A percentile compares a stretch with the other conserved stretches of the same genome.
Conservation (phyloP, 208 protist genomes). For the Novymonas esmeraldas region DNA sequence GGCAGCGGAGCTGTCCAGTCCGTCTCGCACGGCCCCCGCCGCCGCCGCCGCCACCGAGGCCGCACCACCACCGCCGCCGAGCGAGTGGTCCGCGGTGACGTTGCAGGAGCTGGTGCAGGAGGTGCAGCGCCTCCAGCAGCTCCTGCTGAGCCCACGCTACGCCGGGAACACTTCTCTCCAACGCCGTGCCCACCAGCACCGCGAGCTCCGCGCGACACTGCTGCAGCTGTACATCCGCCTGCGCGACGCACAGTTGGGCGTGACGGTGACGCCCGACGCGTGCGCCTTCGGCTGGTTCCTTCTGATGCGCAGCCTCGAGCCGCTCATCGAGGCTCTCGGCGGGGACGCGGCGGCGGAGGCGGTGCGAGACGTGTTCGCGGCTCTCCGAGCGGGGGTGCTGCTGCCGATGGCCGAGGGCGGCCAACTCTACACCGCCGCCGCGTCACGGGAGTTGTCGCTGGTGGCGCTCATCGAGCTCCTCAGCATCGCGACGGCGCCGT, state of each 20-base stretch:
- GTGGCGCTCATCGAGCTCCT: conserved; percentile 36
- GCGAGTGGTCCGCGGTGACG: conserved; percentile 12
- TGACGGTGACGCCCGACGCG: conserved; percentile 64
- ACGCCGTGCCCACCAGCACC: conserved; percentile 19
- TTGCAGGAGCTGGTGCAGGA: conserved; percentile 58
- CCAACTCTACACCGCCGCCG: neutral
- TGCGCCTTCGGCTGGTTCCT: conserved; percentile 57
- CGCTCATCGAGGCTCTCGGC: conserved; percentile 28
- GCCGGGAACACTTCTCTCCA: conserved; percentile 30
- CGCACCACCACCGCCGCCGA: neutral
- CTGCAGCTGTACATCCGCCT: conserved; percentile 49
- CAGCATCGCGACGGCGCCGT: conserved; percentile 14
- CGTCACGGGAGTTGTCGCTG: conserved; percentile 13
- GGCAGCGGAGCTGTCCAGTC: neutral
- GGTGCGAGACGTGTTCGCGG: conserved; percentile 26
- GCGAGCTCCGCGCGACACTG: conserved; percentile 28
- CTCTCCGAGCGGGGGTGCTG: conserved; percentile 29
- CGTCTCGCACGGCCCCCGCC: neutral
- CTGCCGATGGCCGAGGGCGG: conserved; percentile 1
- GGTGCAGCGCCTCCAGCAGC: conserved; percentile 25
- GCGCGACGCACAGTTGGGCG: conserved; percentile 33
- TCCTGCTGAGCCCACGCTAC: conserved; percentile 42
- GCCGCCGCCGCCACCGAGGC: neutral
- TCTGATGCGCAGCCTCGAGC: conserved; percentile 33
- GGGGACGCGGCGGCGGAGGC: conserved; percentile 9